Conservation (phyloP, 441 rosid species). For the Gossypium gossypioides region DNA sequence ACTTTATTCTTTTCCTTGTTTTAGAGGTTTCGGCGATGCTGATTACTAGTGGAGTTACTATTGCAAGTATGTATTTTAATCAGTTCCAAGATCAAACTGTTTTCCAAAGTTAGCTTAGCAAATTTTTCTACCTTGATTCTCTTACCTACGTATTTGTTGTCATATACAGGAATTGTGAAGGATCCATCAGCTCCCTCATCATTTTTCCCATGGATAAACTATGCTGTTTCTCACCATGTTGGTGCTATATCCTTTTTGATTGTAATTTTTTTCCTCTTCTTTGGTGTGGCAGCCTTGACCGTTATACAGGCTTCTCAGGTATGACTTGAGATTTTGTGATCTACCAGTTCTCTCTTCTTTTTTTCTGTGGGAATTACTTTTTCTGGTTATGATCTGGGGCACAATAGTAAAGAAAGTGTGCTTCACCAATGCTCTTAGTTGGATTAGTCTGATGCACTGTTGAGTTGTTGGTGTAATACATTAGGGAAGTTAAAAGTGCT, state of each 20-base stretch:
- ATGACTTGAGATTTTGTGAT: slow-evolving; percentile 1
- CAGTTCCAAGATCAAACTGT: slow-evolving; percentile 11
- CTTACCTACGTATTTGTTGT: neutral
- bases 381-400: neutral
- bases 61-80: slow-evolving; percentile 56
- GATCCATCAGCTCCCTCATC: slow-evolving; percentile 80
- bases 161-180: slow-evolving; percentile 58
- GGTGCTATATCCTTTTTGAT: slow-evolving; percentile 74
- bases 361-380: neutral
- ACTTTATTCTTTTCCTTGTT: slow-evolving; percentile 76
- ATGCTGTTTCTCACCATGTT: slow-evolving; percentile 47
- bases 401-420: neutral
- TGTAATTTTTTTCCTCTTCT: slow-evolving; percentile 70
- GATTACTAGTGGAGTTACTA: slow-evolving; percentile 74
- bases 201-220: slow-evolving; percentile 64
- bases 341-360: neutral
- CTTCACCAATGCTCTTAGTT: neutral
- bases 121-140: neutral
- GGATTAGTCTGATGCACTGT: neutral
- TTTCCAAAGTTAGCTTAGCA: slow-evolving; percentile 7
- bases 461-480: neutral
- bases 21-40: slow-evolving; percentile 83
- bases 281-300: slow-evolving; percentile 76
- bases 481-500: no score
- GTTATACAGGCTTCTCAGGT: slow-evolving; percentile 91